These are phyloP conservation scores for Paramecium sonneborni DNA, from an alignment of 73 alveolate species.

Conservation along the genomic window DNA sequence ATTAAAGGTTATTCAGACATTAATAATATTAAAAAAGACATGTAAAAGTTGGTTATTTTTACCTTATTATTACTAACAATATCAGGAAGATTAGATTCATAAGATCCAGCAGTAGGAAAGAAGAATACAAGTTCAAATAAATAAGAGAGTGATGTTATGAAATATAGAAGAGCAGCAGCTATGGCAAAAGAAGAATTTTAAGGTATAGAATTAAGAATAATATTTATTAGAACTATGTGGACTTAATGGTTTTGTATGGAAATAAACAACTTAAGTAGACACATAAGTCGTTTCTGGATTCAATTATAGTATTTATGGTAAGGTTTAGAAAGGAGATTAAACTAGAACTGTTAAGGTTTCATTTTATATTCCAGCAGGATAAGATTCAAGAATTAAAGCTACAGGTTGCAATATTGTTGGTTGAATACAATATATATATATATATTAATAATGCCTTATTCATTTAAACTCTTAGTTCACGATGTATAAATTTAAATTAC, in stretches of 20 bases:
- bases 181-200: not conserved
- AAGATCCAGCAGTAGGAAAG: not conserved
- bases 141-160: not conserved
- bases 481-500: not conserved
- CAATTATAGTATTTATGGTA: not conserved
- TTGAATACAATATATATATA: not conserved
- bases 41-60: not conserved
- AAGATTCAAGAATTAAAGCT: not conserved
- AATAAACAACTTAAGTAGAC: not conserved
- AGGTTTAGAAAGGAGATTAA: not conserved
- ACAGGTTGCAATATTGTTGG: not conserved
- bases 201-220: not conserved
- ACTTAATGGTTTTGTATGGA: not conserved
- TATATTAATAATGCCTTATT: constrained; percentile 38
- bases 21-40: not conserved
- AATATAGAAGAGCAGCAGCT: not conserved
- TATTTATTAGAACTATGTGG: not conserved
- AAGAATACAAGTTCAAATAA: not conserved
- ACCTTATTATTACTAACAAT: not conserved
- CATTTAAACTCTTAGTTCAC: constrained; percentile 31
- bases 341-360: not conserved
- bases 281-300: not conserved
- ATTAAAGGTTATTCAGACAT: constrained; percentile 2
- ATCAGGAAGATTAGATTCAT: not conserved
- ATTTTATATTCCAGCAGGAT: not conserved